Percentiles rank a stretch among this genome's conserved stretches.
These are phyloP conservation scores for Thraustotheca clavata DNA, from an alignment of 352 stramenopile genomes.

Conservation along the genomic window DNA sequence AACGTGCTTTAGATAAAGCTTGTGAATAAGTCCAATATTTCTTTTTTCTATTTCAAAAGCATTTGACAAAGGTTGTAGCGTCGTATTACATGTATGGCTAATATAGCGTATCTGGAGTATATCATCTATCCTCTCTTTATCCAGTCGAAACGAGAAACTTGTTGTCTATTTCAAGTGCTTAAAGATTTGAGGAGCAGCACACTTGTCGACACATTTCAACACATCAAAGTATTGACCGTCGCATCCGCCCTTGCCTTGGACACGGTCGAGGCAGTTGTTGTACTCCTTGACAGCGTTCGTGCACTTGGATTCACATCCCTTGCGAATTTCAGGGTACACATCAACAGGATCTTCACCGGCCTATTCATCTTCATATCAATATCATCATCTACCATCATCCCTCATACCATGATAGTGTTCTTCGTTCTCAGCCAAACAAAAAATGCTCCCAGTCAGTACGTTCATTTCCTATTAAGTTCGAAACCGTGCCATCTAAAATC, in stretches of 20 bases:
- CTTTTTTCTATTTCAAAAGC: not conserved
- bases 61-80: too few species aligned
- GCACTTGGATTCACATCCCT: constrained; percentile 89
- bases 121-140: too few species aligned
- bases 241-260: constrained; percentile 87
- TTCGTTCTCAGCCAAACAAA: constrained; percentile 21
- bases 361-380: constrained; percentile 23
- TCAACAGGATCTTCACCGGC: constrained; percentile 88
- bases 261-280: constrained; percentile 86
- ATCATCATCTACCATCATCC: not conserved
- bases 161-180: constrained; percentile 87
- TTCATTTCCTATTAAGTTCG: not conserved
- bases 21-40: not conserved
- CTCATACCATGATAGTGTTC: not conserved
- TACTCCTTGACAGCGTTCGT: constrained; percentile 81
- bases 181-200: constrained; percentile 91
- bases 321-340: constrained; percentile 88
- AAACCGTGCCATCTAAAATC: not conserved
- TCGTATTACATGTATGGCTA: too few species aligned
- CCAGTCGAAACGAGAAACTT: not conserved
- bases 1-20: constrained; percentile 40
- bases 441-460: constrained; percentile 18
- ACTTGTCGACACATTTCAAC: constrained; percentile 94
- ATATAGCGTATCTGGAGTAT: too few species aligned
- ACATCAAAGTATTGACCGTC: constrained; percentile 95